Evolutionary conservation across 345 rosid genomes (phyloP).

Genomic region (Salix purpurea): DNA sequence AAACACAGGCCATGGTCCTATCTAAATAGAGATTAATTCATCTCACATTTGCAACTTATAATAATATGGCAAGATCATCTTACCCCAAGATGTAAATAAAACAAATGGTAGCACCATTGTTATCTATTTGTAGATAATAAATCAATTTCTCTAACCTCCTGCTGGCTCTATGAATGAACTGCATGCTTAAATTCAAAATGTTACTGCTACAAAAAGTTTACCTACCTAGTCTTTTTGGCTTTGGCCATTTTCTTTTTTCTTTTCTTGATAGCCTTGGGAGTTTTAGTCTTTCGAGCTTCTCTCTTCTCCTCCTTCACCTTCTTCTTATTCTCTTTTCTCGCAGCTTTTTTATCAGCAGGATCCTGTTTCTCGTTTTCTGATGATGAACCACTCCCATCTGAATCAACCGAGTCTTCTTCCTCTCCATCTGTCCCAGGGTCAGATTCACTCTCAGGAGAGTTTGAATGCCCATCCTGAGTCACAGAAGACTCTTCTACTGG

Average conservation of each 20-base stretch:
- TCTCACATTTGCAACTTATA: too few relatives aligned
- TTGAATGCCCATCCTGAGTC: slow-evolving; percentile 1
- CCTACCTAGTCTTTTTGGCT: slow-evolving; percentile 65
- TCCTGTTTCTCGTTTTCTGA: slow-evolving; percentile 21
- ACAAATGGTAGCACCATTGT: too few relatives aligned
- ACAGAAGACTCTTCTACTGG: slow-evolving; percentile 16
- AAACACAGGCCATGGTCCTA: too few relatives aligned
- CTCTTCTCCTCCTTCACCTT: slow-evolving; percentile 93
- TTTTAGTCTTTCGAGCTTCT: slow-evolving; percentile 78
- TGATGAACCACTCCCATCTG: slow-evolving; percentile 23
- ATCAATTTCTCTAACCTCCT: too few relatives aligned
- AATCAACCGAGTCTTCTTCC: slow-evolving; percentile 43
- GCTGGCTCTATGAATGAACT: too few relatives aligned
- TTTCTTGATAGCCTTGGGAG: slow-evolving; percentile 87
- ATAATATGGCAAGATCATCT: too few relatives aligned
- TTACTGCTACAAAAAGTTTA: slow-evolving; percentile 10
- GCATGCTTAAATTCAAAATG: too few relatives aligned
- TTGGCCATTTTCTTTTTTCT: slow-evolving; percentile 77
- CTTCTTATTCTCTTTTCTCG: slow-evolving; percentile 93
- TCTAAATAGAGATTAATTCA: too few relatives aligned
- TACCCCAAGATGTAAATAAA: too few relatives aligned
- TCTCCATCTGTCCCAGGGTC: slow-evolving; percentile 26
- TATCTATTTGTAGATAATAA: too few relatives aligned
- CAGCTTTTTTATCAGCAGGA: slow-evolving; percentile 60
- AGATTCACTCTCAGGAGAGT: slow-evolving; percentile 10